These are phyloP conservation scores for Solanum bukasovii DNA, from an alignment of 257 asterid species.

Conservation along the genomic window DNA sequence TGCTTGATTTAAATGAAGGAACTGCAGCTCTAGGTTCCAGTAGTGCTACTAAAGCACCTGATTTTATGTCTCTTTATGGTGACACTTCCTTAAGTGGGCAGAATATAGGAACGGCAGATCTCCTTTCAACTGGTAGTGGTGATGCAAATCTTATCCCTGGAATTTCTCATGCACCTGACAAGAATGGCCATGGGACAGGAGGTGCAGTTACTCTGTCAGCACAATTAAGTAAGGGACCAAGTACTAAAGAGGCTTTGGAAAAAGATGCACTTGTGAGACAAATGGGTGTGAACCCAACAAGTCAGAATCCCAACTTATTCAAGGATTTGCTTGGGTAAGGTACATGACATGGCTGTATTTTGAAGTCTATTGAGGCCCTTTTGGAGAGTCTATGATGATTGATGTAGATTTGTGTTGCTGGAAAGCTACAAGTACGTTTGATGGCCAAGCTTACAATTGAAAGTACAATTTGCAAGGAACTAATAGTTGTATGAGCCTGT, in stretches of 20 bases:
- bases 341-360: background rate
- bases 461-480: background rate
- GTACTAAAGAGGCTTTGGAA: constrained; percentile 59
- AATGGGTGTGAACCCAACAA: constrained; percentile 78
- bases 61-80: constrained; percentile 50
- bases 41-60: constrained; percentile 31
- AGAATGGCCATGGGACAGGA: constrained; percentile 34
- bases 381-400: background rate
- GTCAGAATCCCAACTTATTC: constrained; percentile 85
- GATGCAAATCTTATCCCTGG: constrained; percentile 5
- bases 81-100: constrained; percentile 40
- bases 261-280: constrained; percentile 93
- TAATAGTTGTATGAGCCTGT: background rate
- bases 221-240: constrained; percentile 56
- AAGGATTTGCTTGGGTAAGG: constrained; percentile 67
- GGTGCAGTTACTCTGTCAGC: constrained; percentile 11
- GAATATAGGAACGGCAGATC: constrained; percentile 12
- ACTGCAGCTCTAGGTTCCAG: constrained; percentile 22
- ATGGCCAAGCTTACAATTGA: background rate
- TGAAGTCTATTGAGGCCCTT: background rate
- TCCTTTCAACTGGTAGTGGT: constrained; percentile 7
- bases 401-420: background rate
- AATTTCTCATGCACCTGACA: constrained; percentile 13
- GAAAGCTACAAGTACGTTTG: background rate
- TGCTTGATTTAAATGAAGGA: constrained; percentile 51